phyloP scores from a whole-genome alignment of 2,329 filamentous ascomycete genomes.

The Daldinia sp. region DNA sequence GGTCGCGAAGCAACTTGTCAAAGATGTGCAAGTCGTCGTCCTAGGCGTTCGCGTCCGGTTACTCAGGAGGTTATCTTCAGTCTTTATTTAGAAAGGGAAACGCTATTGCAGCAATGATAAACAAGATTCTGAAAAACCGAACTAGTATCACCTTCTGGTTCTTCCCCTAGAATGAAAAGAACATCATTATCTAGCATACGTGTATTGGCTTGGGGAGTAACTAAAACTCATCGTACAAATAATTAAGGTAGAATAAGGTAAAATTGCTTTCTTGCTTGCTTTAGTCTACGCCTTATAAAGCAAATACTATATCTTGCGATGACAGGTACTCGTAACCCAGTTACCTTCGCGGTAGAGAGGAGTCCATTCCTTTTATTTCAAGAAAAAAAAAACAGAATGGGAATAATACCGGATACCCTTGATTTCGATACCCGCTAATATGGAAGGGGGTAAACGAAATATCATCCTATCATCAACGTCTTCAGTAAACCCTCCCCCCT shows the following conservation, averaged over 20 bases:
- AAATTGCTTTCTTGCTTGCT: conserved; percentile 16
- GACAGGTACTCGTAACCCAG: conserved; percentile 3
- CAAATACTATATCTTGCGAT: conserved; percentile 28
- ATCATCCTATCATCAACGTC: conserved; percentile 10
- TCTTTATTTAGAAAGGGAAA: conserved; percentile 7
- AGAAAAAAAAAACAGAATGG: conserved; percentile 10
- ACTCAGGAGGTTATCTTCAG: background rate
- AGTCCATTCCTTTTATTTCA: conserved; percentile 9
- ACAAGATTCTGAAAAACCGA: background rate
- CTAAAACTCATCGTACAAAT: too few species aligned
- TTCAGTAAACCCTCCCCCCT: conserved; percentile 8
- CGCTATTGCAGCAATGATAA: background rate
- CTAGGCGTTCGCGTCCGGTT: conserved; percentile 12
- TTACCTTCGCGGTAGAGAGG: conserved; percentile 7
- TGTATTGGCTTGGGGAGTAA: background rate
- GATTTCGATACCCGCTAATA: conserved; percentile 10
- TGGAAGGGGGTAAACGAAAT: background rate
- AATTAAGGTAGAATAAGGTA: conserved; percentile 3
- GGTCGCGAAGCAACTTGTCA: conserved; percentile 4
- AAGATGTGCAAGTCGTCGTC: conserved; percentile 3
- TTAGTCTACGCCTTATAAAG: conserved; percentile 24
- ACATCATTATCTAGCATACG: background rate
- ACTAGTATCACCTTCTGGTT: background rate
- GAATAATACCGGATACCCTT: conserved; percentile 8
- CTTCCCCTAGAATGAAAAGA: background rate